Evolutionary conservation across 805 yeast species (phyloP).

Genomic region (Starmerella floricola): DNA sequence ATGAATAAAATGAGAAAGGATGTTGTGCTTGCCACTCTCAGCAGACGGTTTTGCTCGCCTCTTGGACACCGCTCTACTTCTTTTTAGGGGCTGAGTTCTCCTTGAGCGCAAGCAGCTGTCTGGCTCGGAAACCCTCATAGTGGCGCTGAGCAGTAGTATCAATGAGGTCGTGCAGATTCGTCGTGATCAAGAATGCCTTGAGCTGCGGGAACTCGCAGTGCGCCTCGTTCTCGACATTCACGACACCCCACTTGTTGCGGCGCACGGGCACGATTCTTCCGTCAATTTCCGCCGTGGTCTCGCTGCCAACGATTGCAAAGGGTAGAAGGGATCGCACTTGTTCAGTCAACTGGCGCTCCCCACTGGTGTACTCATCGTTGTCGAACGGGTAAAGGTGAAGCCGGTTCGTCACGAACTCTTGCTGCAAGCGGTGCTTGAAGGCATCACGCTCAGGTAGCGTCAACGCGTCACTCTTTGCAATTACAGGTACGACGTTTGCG

Average conservation of each 20-base stretch:
- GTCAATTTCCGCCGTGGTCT: conserved; percentile 56
- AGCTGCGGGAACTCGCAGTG: conserved; percentile 94
- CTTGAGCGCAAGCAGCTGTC: conserved; percentile 85
- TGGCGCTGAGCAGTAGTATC: conserved; percentile 81
- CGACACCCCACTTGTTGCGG: conserved; percentile 85
- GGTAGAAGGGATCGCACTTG: conserved; percentile 42
- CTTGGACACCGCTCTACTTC: conserved; percentile 10
- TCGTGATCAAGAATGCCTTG: conserved; percentile 86
- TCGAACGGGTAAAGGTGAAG: conserved; percentile 66
- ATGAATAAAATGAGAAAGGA: too few species aligned
- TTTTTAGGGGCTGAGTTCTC: conserved; percentile 42
- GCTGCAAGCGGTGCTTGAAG: conserved; percentile 62
- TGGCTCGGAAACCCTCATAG: conserved; percentile 85
- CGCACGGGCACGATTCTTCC: conserved; percentile 82
- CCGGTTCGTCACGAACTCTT: conserved; percentile 59
- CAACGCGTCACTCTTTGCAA: conserved; percentile 84
- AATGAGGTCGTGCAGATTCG: conserved; percentile 89
- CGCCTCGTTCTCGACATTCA: conserved; percentile 83
- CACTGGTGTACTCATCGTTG: conserved; percentile 41
- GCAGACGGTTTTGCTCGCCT: too few species aligned
- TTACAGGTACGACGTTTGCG: conserved; percentile 87
- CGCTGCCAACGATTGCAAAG: conserved; percentile 90
- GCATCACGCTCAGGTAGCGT: conserved; percentile 72
- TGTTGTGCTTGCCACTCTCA: too few species aligned
- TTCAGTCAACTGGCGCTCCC: conserved; percentile 28